Conservation (phyloP, 2,329 filamentous ascomycete genomes). For the Cordyceps militaris region DNA sequence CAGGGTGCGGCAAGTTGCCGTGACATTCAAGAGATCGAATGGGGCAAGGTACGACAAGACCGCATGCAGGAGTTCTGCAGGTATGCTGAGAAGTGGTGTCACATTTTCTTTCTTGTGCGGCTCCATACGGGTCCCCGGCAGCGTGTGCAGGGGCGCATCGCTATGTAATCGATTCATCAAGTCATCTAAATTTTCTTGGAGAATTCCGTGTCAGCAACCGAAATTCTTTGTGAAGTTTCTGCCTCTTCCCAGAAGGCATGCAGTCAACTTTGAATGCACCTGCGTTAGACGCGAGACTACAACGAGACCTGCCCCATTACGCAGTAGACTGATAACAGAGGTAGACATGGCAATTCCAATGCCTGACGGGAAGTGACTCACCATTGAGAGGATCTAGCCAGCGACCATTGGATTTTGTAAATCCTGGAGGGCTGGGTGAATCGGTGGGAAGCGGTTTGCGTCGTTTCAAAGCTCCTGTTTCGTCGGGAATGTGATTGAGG, state of each 20-base stretch:
- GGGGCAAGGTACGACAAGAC: slow-evolving; percentile 62
- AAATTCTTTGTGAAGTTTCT: neutral
- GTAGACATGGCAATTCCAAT: neutral
- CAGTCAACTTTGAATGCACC: neutral
- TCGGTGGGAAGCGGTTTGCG: slow-evolving; percentile 3
- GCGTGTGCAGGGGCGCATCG: slow-evolving; percentile 3
- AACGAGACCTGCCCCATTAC: neutral
- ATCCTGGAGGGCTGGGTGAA: slow-evolving; percentile 7
- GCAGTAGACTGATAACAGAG: neutral
- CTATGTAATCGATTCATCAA: slow-evolving; percentile 6
- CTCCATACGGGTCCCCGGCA: neutral
- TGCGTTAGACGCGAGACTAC: neutral
- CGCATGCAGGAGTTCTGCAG: slow-evolving; percentile 66
- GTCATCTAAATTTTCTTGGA: slow-evolving; percentile 8
- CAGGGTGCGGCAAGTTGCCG: slow-evolving; percentile 55
- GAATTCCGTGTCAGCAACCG: slow-evolving; percentile 3
- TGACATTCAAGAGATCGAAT: slow-evolving; percentile 52
- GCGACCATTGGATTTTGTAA: slow-evolving; percentile 8
- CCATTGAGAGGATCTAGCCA: slow-evolving; percentile 12
- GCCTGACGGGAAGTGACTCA: neutral
- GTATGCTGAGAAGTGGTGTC: slow-evolving; percentile 48
- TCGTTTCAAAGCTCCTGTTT: slow-evolving; percentile 12
- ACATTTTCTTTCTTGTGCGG: slow-evolving; percentile 2
- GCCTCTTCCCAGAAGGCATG: neutral
- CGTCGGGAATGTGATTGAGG: slow-evolving; percentile 22